A percentile compares a stretch with the other conserved stretches of the same genome.
These are phyloP conservation scores for Podila epicladia DNA, from an alignment of 192 early-diverging fungal genomes.

Conservation along the genomic window DNA sequence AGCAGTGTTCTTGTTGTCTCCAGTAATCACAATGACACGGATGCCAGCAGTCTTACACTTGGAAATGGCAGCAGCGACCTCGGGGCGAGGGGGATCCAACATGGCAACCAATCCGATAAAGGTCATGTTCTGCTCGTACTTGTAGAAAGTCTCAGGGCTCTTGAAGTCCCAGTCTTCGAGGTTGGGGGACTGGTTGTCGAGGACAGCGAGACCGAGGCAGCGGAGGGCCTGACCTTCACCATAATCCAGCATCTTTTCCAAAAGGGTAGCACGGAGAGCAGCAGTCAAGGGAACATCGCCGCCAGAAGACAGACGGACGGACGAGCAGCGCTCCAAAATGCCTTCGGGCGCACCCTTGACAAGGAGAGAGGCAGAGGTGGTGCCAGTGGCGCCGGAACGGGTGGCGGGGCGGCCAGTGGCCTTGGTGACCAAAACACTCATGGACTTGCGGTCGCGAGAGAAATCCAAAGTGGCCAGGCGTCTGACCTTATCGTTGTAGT, in stretches of 20 bases:
- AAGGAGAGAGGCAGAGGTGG: constrained; percentile 62
- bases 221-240: constrained; percentile 84
- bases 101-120: constrained; percentile 97
- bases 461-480: constrained; percentile 85
- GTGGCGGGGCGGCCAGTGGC: constrained; percentile 32
- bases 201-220: constrained; percentile 89
- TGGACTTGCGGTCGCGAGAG: constrained; percentile 97
- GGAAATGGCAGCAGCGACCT: constrained; percentile 84
- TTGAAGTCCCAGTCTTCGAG: constrained; percentile 57
- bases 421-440: constrained; percentile 85
- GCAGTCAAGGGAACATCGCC: constrained; percentile 72
- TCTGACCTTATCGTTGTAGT: constrained; percentile 68
- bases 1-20: constrained; percentile 97
- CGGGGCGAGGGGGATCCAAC: constrained; percentile 97
- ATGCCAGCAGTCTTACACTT: constrained; percentile 96
- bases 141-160: constrained; percentile 71
- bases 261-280: constrained; percentile 65
- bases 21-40: constrained; percentile 98
- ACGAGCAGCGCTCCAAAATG: constrained; percentile 87
- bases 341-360: constrained; percentile 98
- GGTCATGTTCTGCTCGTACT: constrained; percentile 86
- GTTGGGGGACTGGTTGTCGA: constrained; percentile 72
- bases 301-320: constrained; percentile 58
- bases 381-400: constrained; percentile 33
- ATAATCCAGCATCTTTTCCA: constrained; percentile 75